Evolutionary conservation across 352 stramenopile genomes (phyloP), one percentile per base, ranked within the genome.

Genomic region (Globisporangium parvum): DNA sequence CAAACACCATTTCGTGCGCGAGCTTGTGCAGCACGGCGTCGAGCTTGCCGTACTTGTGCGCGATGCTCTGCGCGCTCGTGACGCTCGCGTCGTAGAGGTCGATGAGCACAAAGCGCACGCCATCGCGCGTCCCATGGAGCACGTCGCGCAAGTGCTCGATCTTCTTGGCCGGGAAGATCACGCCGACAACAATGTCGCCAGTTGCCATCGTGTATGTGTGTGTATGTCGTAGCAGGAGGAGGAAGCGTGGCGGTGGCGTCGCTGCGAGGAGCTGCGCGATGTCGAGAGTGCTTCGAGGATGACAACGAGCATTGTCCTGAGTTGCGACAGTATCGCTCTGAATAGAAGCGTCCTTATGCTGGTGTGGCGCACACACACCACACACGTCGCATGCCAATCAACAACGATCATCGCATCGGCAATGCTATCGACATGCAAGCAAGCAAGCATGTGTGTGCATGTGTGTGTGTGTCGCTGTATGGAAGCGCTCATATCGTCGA

Each of bases 151-250:
- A 75, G 44, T 80, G 79, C 12, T 75, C 78, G 48, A 90, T 77
- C 71, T 93, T 93, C 75, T 93, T 93, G 57, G 77, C 70, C 0
- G 83, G 83, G 64, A 93, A 89, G 40, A 91, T 76, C 20, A 93
- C 69, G 54, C 83, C 83, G 24, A 91, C 80, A n/a, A 77, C 44
- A 31, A 48, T 24, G 44, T 48, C 44, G 20, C 26, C 21, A 17
- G 44, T 48, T 8, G 44, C 23, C 20, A 47, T 47, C n/a, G 2
- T 23, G 44, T 48, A 3, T 48, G n/a, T n/a, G 11, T 18, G 21
- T 23, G 11, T 23, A n/a, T 28, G 20, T 28, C 37, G 37, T 42
- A 3, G 9, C 28, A 10, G 28, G n/a, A n/a, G n/a, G n/a, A n/a
- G n/a, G n/a, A n/a, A n/a, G n/a, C n/a, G n/a, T n/a, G n/a, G n/a